These are phyloP conservation scores for Pseudogymnoascus pannorum DNA, from an alignment of 2,329 filamentous ascomycete species.

Conservation along the genomic window DNA sequence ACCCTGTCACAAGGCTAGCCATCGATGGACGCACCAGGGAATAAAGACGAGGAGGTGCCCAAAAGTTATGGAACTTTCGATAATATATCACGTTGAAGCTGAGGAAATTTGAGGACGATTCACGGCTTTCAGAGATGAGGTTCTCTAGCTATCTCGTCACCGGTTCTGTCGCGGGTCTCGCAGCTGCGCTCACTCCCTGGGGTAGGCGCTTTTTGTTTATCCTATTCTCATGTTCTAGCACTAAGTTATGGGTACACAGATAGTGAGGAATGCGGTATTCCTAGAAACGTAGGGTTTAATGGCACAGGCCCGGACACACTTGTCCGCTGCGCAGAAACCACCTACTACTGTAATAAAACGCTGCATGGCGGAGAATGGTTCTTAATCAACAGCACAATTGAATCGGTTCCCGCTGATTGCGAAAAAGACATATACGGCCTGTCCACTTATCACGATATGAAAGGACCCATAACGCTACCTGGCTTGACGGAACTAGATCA, in stretches of 20 bases:
- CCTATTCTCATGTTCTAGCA: slow-evolving; percentile 8
- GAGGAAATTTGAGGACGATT: too few relatives aligned
- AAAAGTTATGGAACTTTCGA: too few relatives aligned
- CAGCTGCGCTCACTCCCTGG: too few relatives aligned
- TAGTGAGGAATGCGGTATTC: slow-evolving; percentile 22
- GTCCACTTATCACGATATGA: not conserved
- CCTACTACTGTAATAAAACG: not conserved
- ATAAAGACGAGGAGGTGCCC: too few relatives aligned
- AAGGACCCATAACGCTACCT: not conserved
- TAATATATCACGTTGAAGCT: too few relatives aligned
- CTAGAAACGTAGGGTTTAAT: not conserved
- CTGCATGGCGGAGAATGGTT: not conserved
- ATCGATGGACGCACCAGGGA: too few relatives aligned
- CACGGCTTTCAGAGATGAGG: too few relatives aligned
- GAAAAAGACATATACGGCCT: not conserved
- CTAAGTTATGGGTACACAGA: slow-evolving; percentile 29
- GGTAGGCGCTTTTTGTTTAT: slow-evolving; percentile 14
- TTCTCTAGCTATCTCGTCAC: too few relatives aligned
- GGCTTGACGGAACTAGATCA: not conserved
- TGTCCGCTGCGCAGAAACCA: not conserved
- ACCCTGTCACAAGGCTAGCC: too few relatives aligned
- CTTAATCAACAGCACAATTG: not conserved
- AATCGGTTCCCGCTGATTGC: not conserved
- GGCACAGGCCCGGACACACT: not conserved
- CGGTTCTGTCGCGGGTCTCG: too few relatives aligned